These are phyloP conservation scores for Mortierella sp. DNA, from an alignment of 371 early-diverging fungal species.

Conservation along the genomic window DNA sequence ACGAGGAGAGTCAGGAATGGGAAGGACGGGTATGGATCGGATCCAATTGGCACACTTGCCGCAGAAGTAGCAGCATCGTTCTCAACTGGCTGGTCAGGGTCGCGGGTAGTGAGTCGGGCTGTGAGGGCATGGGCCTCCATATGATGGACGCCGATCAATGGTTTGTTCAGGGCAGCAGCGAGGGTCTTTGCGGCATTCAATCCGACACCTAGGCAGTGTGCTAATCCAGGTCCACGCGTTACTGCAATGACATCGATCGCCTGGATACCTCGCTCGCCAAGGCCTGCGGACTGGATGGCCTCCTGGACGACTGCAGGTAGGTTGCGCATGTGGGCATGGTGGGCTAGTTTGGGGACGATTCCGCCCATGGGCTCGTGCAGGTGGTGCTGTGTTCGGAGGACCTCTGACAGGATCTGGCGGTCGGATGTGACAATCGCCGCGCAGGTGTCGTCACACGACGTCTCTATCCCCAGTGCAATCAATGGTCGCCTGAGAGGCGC, in stretches of 20 bases:
- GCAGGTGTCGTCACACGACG: constrained; percentile 90
- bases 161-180: constrained; percentile 80
- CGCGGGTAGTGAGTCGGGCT: constrained; percentile 31
- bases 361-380: constrained; percentile 87
- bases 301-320: constrained; percentile 76
- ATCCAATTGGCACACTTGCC: constrained; percentile 4
- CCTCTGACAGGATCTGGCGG: constrained; percentile 75
- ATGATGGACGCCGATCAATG: constrained; percentile 88
- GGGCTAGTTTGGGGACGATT: constrained; percentile 84
- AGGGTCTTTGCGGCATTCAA: constrained; percentile 84
- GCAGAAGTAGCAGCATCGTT: not conserved
- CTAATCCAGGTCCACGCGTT: constrained; percentile 87
- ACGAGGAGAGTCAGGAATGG: constrained; percentile 84
- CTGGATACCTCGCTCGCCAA: constrained; percentile 57
- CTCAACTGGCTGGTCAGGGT: constrained; percentile 3
- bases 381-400: constrained; percentile 74
- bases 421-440: constrained; percentile 84
- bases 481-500: constrained; percentile 26
- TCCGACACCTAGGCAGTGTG: constrained; percentile 82
- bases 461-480: constrained; percentile 81
- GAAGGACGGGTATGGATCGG: constrained; percentile 65
- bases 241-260: constrained; percentile 88
- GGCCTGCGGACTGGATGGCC: constrained; percentile 70
- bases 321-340: constrained; percentile 76
- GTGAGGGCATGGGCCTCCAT: constrained; percentile 71